Evolutionary conservation across 2,329 filamentous ascomycete species (phyloP), one percentile per base, ranked within the genome.

Genomic region (Knufia petricola): DNA sequence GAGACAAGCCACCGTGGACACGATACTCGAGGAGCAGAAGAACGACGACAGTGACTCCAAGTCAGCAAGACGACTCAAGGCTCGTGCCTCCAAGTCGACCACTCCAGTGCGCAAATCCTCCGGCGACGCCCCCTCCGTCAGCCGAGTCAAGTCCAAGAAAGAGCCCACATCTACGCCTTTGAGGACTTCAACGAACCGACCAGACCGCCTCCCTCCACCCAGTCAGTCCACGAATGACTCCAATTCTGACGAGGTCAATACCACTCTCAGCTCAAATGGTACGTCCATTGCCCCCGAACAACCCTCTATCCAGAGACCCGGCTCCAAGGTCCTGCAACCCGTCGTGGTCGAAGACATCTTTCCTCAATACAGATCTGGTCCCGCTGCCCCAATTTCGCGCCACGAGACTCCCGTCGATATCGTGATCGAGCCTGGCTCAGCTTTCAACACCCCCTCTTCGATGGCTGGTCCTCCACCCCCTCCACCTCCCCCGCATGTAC

Each of bases 401-500:
- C 41, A 46, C 19, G 40, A 44, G n/a, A 62, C 62, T 2, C 63
- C 63, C 1, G 59, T 17, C 3, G 46, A 48, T 32, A 32, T 41
- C 19, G 24, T 48, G 2, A 28, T 47, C 20, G 44, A 47, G 44
- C 44, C 31, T 4, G 44, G 23, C 21, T 38, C 44, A 13, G 32
- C 32, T n/a, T 20, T 48, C 15, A 36, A 36, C 21, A 61, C 61
- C 26, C 57, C 62, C 4, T 58, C 59, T 7, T 49, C 63, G 2
- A 60, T 60, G 36, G 63, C 63, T 2, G 62, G 63, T 6, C 74
- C 77, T 31, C 71, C 71, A 13, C 87, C 86, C 0, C 87, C 88
- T 0, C 88, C 85, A 1, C 84, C 87, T 1, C 81, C 84, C 1
- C 77, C 87, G 7, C 77, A 81, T 50, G 61, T 75, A 34, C 73